These are phyloP conservation scores for Blastobotrys aristatus DNA, from an alignment of 1,139 yeast genomes.

Conservation along the genomic window DNA sequence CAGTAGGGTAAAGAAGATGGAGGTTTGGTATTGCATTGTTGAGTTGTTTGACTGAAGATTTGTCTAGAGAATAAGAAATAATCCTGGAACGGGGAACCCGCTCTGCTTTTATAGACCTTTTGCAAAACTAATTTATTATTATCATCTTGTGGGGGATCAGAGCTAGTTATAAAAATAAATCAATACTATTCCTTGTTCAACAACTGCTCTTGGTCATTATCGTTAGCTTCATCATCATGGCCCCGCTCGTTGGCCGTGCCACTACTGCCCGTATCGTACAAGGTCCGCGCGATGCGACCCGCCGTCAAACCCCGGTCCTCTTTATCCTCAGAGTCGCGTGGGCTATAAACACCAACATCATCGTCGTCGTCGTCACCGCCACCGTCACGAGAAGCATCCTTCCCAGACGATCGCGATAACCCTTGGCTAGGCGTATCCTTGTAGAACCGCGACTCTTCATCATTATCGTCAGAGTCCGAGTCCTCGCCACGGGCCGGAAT, in stretches of 20 bases:
- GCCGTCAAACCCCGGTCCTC: conserved; percentile 14
- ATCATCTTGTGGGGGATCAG: too few relatives aligned
- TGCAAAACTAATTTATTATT: too few relatives aligned
- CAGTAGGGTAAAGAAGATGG: neutral
- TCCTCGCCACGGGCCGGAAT: conserved; percentile 25
- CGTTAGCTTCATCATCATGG: conserved; percentile 12
- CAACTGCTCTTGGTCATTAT: conserved; percentile 3
- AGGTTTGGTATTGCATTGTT: too few relatives aligned
- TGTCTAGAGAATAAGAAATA: too few relatives aligned
- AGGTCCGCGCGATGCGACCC: conserved; percentile 22
- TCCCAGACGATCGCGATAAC: neutral
- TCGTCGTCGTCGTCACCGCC: conserved; percentile 18
- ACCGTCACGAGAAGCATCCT: conserved; percentile 15
- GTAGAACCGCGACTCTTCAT: conserved; percentile 11
- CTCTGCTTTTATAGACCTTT: too few relatives aligned
- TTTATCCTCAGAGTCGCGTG: conserved; percentile 1
- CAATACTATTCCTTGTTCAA: conserved; percentile 1
- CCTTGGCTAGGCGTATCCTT: neutral
- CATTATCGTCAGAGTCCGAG: conserved; percentile 11
- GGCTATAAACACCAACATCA: conserved; percentile 15
- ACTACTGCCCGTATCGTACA: conserved; percentile 17
- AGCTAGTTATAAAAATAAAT: too few relatives aligned
- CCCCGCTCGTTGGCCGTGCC: neutral
- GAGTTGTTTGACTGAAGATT: too few relatives aligned
- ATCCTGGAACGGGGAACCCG: too few relatives aligned